Evolutionary conservation across 306 rosid species (phyloP).

Genomic region (Pyrus betulifolia): DNA sequence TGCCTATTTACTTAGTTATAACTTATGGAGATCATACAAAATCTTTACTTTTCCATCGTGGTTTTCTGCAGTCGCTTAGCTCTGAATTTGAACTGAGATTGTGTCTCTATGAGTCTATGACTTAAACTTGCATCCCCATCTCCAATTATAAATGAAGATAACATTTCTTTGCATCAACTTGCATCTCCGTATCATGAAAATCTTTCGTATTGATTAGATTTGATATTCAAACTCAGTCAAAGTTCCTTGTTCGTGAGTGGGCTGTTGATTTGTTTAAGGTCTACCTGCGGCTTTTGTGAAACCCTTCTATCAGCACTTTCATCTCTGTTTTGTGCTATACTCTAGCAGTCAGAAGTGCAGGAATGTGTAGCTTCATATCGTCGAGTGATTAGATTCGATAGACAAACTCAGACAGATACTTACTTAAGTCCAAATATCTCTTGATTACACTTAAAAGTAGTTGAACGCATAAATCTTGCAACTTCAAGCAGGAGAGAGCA

Average conservation of each 20-base stretch:
- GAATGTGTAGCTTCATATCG: not conserved
- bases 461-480: not conserved
- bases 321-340: too few relatives aligned
- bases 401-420: not conserved
- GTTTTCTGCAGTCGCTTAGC: not conserved
- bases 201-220: too few relatives aligned
- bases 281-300: too few relatives aligned
- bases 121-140: not conserved
- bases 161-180: not conserved
- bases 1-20: not conserved
- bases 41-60: not conserved
- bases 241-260: too few relatives aligned
- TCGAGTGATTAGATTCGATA: not conserved
- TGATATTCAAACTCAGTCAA: too few relatives aligned
- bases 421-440: not conserved
- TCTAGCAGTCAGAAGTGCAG: not conserved
- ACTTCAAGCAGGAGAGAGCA: not conserved
- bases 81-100: slow-evolving; percentile 2
- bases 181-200: too few relatives aligned
- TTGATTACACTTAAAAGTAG: not conserved
- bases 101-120: not conserved
- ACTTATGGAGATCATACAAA: slow-evolving; percentile 3
- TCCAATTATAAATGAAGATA: not conserved
- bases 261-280: too few relatives aligned
- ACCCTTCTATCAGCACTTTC: too few relatives aligned